Evolutionary conservation across 2,329 filamentous ascomycete genomes (phyloP).

Genomic region (Seiridium cupressi): DNA sequence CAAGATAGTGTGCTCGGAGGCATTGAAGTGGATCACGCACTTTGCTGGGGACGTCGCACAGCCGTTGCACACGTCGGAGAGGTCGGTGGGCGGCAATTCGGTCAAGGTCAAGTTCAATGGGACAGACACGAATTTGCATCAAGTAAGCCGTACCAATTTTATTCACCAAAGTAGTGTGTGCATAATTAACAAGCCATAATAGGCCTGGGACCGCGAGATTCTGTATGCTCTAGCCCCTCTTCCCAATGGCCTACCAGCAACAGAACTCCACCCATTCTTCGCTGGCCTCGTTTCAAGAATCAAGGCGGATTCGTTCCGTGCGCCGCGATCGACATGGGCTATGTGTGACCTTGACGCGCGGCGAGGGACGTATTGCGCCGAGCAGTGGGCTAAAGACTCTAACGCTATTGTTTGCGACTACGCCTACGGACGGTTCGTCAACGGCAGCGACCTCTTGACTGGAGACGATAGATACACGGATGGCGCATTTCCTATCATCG

Average conservation of each 20-base stretch:
- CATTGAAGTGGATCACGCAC: constrained; percentile 1
- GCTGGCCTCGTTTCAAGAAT: neutral
- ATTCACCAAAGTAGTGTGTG: neutral
- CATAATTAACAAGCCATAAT: neutral
- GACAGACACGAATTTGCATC: neutral
- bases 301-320: neutral
- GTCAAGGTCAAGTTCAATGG: constrained; percentile 3
- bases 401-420: neutral
- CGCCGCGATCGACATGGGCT: neutral
- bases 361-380: neutral
- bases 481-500: neutral
- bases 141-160: neutral
- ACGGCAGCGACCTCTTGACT: neutral
- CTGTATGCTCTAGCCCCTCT: neutral
- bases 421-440: neutral
- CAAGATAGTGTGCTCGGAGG: constrained; percentile 1
- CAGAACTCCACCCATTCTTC: neutral
- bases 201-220: neutral
- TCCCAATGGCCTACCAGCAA: neutral
- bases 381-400: neutral
- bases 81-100: neutral
- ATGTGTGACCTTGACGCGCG: neutral
- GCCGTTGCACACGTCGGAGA: neutral
- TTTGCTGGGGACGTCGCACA: neutral
- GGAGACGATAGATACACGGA: neutral